Evolutionary conservation across 805 yeast genomes (phyloP).

Genomic region (Teunomyces stri): DNA sequence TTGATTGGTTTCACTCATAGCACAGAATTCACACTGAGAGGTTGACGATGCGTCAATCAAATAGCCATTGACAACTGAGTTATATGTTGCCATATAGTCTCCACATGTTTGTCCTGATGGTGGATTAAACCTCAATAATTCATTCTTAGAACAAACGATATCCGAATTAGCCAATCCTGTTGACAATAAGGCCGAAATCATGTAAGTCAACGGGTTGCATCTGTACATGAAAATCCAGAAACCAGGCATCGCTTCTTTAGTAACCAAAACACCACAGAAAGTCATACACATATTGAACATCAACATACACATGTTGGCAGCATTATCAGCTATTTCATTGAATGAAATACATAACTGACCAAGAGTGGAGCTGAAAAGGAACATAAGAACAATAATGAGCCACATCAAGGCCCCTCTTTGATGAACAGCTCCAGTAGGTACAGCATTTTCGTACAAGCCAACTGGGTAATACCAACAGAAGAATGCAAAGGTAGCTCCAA

Average conservation of each 20-base stretch:
- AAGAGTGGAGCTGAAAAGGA: slow-evolving; percentile 19
- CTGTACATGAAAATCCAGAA: slow-evolving; percentile 32
- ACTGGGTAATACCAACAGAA: slow-evolving; percentile 21
- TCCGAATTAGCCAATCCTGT: slow-evolving; percentile 17
- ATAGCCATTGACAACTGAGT: slow-evolving; percentile 27
- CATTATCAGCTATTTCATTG: slow-evolving; percentile 22
- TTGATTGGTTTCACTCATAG: slow-evolving; percentile 54
- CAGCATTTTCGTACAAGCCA: slow-evolving; percentile 24
- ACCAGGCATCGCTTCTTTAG: slow-evolving; percentile 16
- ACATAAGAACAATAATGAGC: slow-evolving; percentile 21
- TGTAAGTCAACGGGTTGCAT: slow-evolving; percentile 26
- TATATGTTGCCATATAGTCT: slow-evolving; percentile 19
- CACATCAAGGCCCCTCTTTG: slow-evolving; percentile 40
- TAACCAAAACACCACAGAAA: slow-evolving; percentile 28
- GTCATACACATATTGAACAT: slow-evolving; percentile 25
- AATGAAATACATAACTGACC: slow-evolving; percentile 23
- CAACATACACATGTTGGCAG: slow-evolving; percentile 23
- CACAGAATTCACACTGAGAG: slow-evolving; percentile 59
- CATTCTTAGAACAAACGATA: slow-evolving; percentile 17
- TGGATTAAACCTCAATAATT: slow-evolving; percentile 16
- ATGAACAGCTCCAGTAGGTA: slow-evolving; percentile 13
- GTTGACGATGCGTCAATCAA: slow-evolving; percentile 44
- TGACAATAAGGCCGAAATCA: slow-evolving; percentile 12
- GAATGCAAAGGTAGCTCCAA: slow-evolving; percentile 40
- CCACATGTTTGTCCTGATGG: slow-evolving; percentile 21